These are phyloP conservation scores for Irpex lacteus DNA, from an alignment of 1,284 basidiomycete genomes.

Conservation along the genomic window DNA sequence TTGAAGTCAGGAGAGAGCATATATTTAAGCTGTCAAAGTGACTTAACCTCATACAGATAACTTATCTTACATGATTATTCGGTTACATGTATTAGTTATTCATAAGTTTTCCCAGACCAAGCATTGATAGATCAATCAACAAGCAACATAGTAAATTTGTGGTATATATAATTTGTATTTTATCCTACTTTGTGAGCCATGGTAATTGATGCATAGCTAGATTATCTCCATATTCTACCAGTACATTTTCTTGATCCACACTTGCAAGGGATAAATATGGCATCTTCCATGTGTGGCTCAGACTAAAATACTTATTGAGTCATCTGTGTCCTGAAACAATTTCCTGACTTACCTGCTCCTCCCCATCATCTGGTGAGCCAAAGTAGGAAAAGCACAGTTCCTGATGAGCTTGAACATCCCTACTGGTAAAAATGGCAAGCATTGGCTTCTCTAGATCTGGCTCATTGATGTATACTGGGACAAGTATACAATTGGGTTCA, in stretches of 20 bases:
- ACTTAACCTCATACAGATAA: too few relatives aligned
- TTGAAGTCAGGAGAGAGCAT: too few relatives aligned
- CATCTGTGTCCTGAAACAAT: not conserved
- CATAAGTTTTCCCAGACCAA: too few relatives aligned
- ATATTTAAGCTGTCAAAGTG: too few relatives aligned
- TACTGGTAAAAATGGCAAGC: conserved; percentile 68
- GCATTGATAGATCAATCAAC: too few relatives aligned
- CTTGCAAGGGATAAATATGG: conserved; percentile 46
- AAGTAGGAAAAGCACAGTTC: conserved; percentile 84
- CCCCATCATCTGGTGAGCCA: conserved; percentile 42
- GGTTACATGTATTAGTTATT: too few relatives aligned
- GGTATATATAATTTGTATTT: not conserved
- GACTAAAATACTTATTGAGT: not conserved
- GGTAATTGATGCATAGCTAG: not conserved
- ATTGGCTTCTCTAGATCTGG: conserved; percentile 41
- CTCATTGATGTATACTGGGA: conserved; percentile 58
- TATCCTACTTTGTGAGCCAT: not conserved
- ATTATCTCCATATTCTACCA: conserved; percentile 29
- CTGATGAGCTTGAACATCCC: conserved; percentile 63
- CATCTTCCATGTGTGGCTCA: conserved; percentile 2
- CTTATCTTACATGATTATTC: too few relatives aligned
- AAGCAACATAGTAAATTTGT: not conserved
- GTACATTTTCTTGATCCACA: conserved; percentile 44
- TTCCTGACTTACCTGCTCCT: conserved; percentile 34
- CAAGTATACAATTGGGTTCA: conserved; percentile 78